phyloP scores from a whole-genome alignment of 331 rosid genomes.

The Malus hybrid region DNA sequence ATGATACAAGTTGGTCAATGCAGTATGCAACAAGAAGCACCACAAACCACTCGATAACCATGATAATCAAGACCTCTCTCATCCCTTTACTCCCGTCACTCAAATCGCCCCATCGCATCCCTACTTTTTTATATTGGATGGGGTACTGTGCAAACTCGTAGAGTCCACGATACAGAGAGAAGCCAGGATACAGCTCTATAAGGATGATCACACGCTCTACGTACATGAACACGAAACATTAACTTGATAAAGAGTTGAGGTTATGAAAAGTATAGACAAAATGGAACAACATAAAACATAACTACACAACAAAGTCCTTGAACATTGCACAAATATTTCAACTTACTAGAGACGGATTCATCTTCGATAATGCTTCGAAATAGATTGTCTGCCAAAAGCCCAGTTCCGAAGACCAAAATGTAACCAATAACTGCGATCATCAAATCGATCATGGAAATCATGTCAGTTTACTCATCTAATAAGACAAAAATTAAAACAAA shows the following conservation, averaged over 20 bases:
- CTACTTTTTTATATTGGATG: slow-evolving; percentile 14
- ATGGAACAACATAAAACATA: not conserved
- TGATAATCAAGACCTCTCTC: slow-evolving; percentile 49
- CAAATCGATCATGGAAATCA: not conserved
- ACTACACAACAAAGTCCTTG: not conserved
- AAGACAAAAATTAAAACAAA: not conserved
- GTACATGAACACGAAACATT: not conserved
- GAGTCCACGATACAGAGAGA: slow-evolving; percentile 58
- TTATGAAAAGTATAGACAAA: too few relatives aligned
- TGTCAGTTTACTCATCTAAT: not conserved
- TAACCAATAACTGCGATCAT: slow-evolving; percentile 43
- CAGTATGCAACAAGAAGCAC: slow-evolving; percentile 42
- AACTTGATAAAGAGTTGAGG: too few relatives aligned
- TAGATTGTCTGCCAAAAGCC: slow-evolving; percentile 64
- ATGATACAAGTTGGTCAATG: slow-evolving; percentile 35
- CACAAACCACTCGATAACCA: slow-evolving; percentile 59
- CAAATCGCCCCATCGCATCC: slow-evolving; percentile 60
- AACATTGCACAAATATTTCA: slow-evolving; percentile 18
- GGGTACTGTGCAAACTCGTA: slow-evolving; percentile 47
- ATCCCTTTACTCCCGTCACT: slow-evolving; percentile 45
- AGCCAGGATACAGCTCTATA: slow-evolving; percentile 66
- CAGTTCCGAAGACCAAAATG: slow-evolving; percentile 49
- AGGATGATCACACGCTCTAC: slow-evolving; percentile 44
- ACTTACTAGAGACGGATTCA: slow-evolving; percentile 75
- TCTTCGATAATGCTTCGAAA: slow-evolving; percentile 48